Percentiles rank a stretch among this genome's conserved stretches.
Evolutionary conservation across 129 eudicot genomes (phyloP).

Genomic region (Flaveria brownii): DNA sequence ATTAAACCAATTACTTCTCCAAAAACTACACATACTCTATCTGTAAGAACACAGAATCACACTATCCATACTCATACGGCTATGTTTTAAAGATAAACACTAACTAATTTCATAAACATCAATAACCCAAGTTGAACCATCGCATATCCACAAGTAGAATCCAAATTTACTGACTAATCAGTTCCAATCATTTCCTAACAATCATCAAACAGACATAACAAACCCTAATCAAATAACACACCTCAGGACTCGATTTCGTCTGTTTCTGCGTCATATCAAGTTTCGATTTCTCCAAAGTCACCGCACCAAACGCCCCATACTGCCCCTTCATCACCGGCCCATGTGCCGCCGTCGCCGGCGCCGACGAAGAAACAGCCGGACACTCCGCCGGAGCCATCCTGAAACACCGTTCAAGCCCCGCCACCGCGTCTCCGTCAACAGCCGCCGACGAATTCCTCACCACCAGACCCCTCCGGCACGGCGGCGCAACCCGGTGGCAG

Average conservation of each 20-base stretch:
- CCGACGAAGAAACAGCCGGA: conserved; percentile 33
- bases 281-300: conserved; percentile 73
- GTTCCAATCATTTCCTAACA: too few species aligned
- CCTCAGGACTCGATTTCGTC: conserved; percentile 72
- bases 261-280: conserved; percentile 65
- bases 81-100: too few species aligned
- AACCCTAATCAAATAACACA: conserved; percentile 19
- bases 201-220: not conserved
- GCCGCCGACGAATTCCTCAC: conserved; percentile 47
- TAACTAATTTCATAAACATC: too few species aligned
- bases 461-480: conserved; percentile 33
- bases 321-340: conserved; percentile 69
- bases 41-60: too few species aligned
- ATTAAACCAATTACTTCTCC: not conserved
- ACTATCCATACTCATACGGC: too few species aligned
- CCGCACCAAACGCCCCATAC: conserved; percentile 63
- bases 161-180: too few species aligned
- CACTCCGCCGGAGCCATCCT: conserved; percentile 39
- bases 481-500: conserved; percentile 31
- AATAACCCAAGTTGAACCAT: too few species aligned
- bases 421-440: conserved; percentile 54
- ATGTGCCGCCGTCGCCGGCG: conserved; percentile 4
- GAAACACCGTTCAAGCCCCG: conserved; percentile 68
- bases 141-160: too few species aligned
- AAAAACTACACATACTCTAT: not conserved